Evolutionary conservation across 2,329 filamentous ascomycete genomes (phyloP), one percentile per base, ranked within the genome.

Genomic region (Didymosphaeria variabile): DNA sequence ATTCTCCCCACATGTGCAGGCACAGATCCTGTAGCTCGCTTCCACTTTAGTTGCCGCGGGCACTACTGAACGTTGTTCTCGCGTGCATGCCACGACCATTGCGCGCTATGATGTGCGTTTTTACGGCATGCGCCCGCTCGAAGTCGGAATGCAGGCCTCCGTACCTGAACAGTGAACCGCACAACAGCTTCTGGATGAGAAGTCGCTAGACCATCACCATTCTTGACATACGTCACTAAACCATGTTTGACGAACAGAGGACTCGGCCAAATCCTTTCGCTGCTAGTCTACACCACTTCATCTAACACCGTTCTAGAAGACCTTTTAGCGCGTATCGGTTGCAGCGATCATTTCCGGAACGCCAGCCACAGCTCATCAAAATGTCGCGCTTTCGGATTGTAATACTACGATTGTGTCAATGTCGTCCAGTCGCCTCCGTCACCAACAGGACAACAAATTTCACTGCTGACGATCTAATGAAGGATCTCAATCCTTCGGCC

Each of bases 1-100:
- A 65, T 62, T 64, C 74, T 72, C 71, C 67, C 72, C 72, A 74
- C 70, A 66, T 70, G 62, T 67, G 55, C 66, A 67, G 66, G 61
- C 59, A 68, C 64, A 69, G 72, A 72, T 75, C 70, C 60, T 64
- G 67, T 62, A 64, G 56, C 64, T 70, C 62, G 63, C 63, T 71
- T 67, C 67, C 64, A 46, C 58, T 63, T 68, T 58, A 42, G 58
- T 44, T 61, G 63, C 63, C 65, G 61, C 63, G 64, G 52, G 38
- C 52, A 38, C 45, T 59, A 38, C 49, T 64, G 36, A 54, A 67
- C 52, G 54, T 61, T 69, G 56, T 46, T 63, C 54, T 67, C 62
- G 68, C 63, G 61, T 67, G 63, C 61, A 57, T 59, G 45, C 57
- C 67, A 52, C 61, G 57, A 68, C 67, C 63, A 60, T 63, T 63